Evolutionary conservation across 2,329 filamentous ascomycete species (phyloP).

Genomic region (Botrytis aclada): DNA sequence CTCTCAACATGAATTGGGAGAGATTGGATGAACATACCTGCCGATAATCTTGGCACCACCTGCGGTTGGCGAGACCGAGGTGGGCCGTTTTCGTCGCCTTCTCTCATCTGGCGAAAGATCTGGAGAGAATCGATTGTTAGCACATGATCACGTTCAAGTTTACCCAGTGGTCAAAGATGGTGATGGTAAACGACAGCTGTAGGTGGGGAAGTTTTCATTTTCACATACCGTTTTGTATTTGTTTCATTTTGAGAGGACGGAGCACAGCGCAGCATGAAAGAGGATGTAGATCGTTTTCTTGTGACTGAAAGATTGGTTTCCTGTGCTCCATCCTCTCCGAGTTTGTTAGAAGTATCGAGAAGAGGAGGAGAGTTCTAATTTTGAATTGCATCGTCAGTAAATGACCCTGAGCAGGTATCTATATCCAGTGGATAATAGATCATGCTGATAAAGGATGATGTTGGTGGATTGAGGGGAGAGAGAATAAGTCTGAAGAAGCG

Average conservation of each 20-base stretch:
- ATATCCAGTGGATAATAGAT: neutral
- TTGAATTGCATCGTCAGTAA: neutral
- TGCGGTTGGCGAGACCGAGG: neutral
- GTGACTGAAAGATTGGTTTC: too few relatives aligned
- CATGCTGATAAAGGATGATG: neutral
- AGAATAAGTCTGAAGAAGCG: neutral
- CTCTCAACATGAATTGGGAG: neutral
- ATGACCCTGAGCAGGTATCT: too few relatives aligned
- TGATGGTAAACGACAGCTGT: neutral
- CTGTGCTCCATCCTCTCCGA: neutral
- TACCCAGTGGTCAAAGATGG: neutral
- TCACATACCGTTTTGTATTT: neutral
- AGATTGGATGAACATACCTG: neutral
- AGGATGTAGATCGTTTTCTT: neutral
- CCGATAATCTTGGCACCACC: neutral
- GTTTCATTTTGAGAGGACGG: neutral
- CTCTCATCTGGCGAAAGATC: neutral
- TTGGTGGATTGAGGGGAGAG: neutral
- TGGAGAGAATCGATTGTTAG: neutral
- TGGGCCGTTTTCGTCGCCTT: too few relatives aligned
- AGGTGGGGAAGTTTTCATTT: neutral
- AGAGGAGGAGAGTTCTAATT: too few relatives aligned
- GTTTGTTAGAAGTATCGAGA: neutral
- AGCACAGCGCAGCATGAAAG: neutral
- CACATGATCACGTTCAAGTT: neutral